phyloP scores from a whole-genome alignment of 83 land plant species.

The Picea engelmannii region DNA sequence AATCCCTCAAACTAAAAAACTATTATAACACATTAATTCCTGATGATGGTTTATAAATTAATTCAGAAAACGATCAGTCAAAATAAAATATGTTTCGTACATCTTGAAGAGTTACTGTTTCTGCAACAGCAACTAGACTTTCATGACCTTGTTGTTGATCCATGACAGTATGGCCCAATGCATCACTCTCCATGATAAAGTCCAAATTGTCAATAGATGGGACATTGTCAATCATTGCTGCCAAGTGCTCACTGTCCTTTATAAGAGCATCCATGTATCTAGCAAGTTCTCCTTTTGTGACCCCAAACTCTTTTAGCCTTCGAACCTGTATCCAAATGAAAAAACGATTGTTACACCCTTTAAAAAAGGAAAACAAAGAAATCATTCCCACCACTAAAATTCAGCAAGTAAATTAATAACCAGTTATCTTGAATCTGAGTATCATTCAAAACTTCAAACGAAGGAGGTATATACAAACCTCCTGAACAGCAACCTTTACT shows the following conservation, averaged over 20 bases:
- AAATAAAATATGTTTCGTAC: slow-evolving; percentile 34
- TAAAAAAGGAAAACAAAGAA: slow-evolving; percentile 10
- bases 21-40: background rate
- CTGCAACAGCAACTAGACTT: slow-evolving; percentile 84
- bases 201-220: slow-evolving; percentile 97
- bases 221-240: slow-evolving; percentile 97
- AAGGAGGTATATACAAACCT: slow-evolving; percentile 53
- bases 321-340: slow-evolving; percentile 63
- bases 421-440: background rate
- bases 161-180: slow-evolving; percentile 95
- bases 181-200: slow-evolving; percentile 99
- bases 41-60: background rate
- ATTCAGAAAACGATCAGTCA: background rate
- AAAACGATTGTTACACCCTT: background rate
- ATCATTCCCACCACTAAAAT: background rate
- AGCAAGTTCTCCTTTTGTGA: slow-evolving; percentile 92
- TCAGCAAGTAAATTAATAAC: background rate
- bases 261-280: slow-evolving; percentile 90
- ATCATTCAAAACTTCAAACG: background rate
- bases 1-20: background rate
- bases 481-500: slow-evolving; percentile 95
- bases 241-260: slow-evolving; percentile 96
- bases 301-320: slow-evolving; percentile 95
- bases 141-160: slow-evolving; percentile 98
- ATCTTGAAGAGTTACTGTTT: slow-evolving; percentile 94